Evolutionary conservation across 345 rosid species (phyloP).

Genomic region (Streptanthus diversifolius): DNA sequence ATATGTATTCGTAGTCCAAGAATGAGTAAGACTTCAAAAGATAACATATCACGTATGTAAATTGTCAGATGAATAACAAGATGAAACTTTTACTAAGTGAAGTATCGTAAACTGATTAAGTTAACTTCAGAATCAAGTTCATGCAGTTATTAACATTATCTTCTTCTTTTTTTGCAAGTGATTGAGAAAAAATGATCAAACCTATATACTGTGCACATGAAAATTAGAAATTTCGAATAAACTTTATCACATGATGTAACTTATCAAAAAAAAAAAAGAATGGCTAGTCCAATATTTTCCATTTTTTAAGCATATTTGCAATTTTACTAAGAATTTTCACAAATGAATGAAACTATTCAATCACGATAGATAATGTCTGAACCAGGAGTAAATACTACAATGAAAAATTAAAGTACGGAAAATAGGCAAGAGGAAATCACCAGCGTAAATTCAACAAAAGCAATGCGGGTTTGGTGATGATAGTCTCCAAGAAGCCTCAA

Average conservation of each 20-base stretch:
- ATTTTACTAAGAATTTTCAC: background rate
- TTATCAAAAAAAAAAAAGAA: background rate
- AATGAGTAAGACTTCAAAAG: background rate
- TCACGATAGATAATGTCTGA: background rate
- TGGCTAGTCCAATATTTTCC: background rate
- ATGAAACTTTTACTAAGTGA: background rate
- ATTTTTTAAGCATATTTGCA: background rate
- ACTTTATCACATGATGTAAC: background rate
- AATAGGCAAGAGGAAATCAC: conserved; percentile 30
- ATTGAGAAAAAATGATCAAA: background rate
- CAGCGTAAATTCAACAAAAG: conserved; percentile 79
- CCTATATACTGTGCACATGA: background rate
- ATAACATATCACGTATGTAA: background rate
- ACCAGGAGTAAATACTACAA: background rate
- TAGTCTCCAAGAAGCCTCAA: conserved; percentile 74
- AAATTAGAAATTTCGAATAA: background rate
- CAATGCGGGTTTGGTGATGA: conserved; percentile 78
- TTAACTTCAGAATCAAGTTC: background rate
- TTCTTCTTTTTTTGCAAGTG: background rate
- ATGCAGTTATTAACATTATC: background rate
- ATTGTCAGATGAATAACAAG: background rate
- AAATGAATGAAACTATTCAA: background rate
- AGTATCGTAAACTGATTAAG: background rate
- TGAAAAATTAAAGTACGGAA: background rate
- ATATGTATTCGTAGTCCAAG: background rate